Conservation (phyloP, 106 monocot species). For the Allium fistulosum region DNA sequence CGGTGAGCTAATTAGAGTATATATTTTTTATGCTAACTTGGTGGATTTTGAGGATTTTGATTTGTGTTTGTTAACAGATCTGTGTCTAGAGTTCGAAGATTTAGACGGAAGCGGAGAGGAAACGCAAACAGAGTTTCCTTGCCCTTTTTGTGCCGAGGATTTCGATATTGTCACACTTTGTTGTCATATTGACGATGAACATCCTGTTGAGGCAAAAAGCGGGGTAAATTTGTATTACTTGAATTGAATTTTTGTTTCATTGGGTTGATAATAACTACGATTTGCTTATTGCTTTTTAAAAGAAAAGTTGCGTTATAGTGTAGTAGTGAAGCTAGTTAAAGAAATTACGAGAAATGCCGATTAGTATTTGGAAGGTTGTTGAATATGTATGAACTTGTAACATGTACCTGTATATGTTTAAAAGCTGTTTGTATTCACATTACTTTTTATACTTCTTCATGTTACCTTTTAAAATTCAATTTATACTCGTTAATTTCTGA, state of each 20-base stretch:
- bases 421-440: too few species aligned
- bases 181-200: conserved; percentile 89
- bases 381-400: too few species aligned
- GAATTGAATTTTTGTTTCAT: background rate
- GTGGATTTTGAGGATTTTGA: background rate
- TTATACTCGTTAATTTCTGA: too few species aligned
- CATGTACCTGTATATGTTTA: too few species aligned
- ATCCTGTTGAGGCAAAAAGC: conserved; percentile 70
- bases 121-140: conserved; percentile 39
- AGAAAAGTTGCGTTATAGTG: too few species aligned
- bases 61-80: conserved; percentile 27
- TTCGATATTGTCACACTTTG: conserved; percentile 82
- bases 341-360: too few species aligned
- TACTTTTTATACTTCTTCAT: too few species aligned
- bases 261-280: too few species aligned
- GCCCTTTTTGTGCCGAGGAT: conserved; percentile 88
- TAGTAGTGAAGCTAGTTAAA: too few species aligned
- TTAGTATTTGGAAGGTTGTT: too few species aligned
- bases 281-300: too few species aligned
- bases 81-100: conserved; percentile 73
- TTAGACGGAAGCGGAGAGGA: conserved; percentile 57
- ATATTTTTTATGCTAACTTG: background rate
- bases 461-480: too few species aligned
- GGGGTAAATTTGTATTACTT: conserved; percentile 36
- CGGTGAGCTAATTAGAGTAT: conserved; percentile 15